Base-by-base conservation (phyloP, 805 yeast species). In the Ogataea chonburiensis region DNA sequence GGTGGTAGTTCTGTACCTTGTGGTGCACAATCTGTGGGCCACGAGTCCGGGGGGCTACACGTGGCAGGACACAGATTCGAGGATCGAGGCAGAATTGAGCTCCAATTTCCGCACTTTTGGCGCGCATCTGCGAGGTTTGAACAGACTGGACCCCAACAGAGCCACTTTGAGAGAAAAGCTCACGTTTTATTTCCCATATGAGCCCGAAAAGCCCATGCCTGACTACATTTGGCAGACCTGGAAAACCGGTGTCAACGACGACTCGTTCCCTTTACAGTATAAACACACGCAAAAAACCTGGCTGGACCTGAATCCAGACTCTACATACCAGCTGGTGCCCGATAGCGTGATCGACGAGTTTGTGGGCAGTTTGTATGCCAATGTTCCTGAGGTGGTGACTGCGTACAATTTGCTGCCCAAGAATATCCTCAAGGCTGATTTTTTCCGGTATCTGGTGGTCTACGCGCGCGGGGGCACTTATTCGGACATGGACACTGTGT, bases 381-480 rank as follows among this genome's bases (percentile, higher is more conserved):
- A 77, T n/a, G 74, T 84, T 0, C 97, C 98, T 1, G 77, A 77
- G 26, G 86, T 93, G 4, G 66, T 78, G 1, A 69, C 71, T 43
- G 96, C 97, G 0, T 93, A 82, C 64, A 63, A 74, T 13, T 47
- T 75, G 18, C 64, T 93, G 75, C 98, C 98, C 2, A 79, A 76
- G 51, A 72, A 73, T 23, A 89, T 93, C 38, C 64, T 93, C 40
- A 84, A 84, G 56, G 98, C 97, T 0, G 98, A 93, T 61, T 91
- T 91, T 56, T 87, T 93, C 68, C 68, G 98, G 43, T 93, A 93
- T 60, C 67, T 93, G 51, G 78, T 93, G 13, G 64, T 93, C 15
- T 82, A 73, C 55, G 96, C 97, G 6, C 68, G 93, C 33, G 98
- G 98, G 8, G 98, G 98, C 1, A 79, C 86, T 1, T 91, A 91